Evolutionary conservation across 78 protist genomes (phyloP), one percentile per base, ranked within the genome.

Genomic region (Chrysochromulina parva): DNA sequence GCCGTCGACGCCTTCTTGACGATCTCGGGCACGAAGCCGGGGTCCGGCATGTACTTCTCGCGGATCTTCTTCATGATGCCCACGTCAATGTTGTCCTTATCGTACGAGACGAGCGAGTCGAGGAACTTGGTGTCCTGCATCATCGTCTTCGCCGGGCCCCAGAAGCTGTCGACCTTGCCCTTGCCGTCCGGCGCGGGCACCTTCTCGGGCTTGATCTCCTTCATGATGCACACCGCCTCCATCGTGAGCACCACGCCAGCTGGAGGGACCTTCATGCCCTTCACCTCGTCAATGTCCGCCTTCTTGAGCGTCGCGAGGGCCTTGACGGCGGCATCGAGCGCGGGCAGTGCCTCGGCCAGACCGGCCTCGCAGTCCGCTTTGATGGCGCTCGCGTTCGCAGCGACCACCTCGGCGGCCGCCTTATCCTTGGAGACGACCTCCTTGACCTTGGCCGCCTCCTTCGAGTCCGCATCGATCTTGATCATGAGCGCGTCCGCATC

Each of bases 191-290:
- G 26, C 1, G 58, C 6, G 2, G 78, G 57, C 17, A 58, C 67
- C 65, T 74, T 85, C n/a, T 2, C 20, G 16, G 92, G 91, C 55
- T 38, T 17, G 53, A 90, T 53, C n/a, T 81, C 93, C 16, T 91
- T 47, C 92, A 94, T n/a, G 57, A 95, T 69, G 91, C 93, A 90
- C 58, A 95, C 92, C 26, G 96, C 94, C 90, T 92, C 96, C 94
- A 95, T 71, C 22, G 92, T 94, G 28, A 59, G 54, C 88, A 82
- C 62, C 54, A 97, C 96, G 17, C 84, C 93, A 7, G 7, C 69
- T 16, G 94, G 90, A 48, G 96, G 96, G 19, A 1, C 13, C 50
- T 65, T 89, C 93, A 94, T 89, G 17, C 69, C 0, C 47, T 89
- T 94, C 67, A 96, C 62, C 89, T 92, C 96, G 20, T 24, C n/a